phyloP scores from a whole-genome alignment of 352 stramenopile genomes.

The Pythium diclinum region DNA sequence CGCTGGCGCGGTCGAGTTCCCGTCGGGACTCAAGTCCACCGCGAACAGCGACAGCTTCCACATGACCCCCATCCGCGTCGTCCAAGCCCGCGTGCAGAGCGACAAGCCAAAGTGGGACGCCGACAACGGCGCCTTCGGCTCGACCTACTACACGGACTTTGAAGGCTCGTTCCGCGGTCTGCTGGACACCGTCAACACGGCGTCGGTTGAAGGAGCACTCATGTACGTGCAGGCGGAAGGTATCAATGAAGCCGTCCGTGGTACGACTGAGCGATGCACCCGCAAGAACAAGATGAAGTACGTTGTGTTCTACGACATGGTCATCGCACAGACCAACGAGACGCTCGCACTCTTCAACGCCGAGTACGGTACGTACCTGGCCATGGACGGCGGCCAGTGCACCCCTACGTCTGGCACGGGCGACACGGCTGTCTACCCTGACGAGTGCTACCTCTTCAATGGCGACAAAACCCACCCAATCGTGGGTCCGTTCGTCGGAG shows the following conservation, averaged over 20 bases:
- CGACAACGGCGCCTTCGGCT: conserved; percentile 37
- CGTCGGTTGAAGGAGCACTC: conserved; percentile 73
- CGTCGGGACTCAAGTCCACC: conserved; percentile 26
- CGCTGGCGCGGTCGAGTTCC: conserved; percentile 11
- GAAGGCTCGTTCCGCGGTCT: conserved; percentile 45
- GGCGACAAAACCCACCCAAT: conserved; percentile 56
- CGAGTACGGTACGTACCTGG: conserved; percentile 67
- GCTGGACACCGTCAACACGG: conserved; percentile 81
- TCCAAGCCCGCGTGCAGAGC: conserved; percentile 61
- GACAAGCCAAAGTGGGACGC: conserved; percentile 53
- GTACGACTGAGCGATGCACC: conserved; percentile 43
- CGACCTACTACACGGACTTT: conserved; percentile 48
- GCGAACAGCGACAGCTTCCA: conserved; percentile 43
- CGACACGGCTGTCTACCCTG: conserved; percentile 35
- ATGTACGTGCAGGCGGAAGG: conserved; percentile 87
- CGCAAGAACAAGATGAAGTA: conserved; percentile 83
- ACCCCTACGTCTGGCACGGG: conserved; percentile 38
- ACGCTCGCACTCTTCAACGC: conserved; percentile 62
- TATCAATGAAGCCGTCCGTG: conserved; percentile 61
- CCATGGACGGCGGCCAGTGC: conserved; percentile 67
- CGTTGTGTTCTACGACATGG: conserved; percentile 82
- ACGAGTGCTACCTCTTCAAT: conserved; percentile 71
- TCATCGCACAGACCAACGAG: conserved; percentile 74
- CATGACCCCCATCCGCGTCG: conserved; percentile 49
- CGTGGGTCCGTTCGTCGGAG: conserved; percentile 66